phyloP scores from a whole-genome alignment of 75 land plant species.

The Gnetum montanum region DNA sequence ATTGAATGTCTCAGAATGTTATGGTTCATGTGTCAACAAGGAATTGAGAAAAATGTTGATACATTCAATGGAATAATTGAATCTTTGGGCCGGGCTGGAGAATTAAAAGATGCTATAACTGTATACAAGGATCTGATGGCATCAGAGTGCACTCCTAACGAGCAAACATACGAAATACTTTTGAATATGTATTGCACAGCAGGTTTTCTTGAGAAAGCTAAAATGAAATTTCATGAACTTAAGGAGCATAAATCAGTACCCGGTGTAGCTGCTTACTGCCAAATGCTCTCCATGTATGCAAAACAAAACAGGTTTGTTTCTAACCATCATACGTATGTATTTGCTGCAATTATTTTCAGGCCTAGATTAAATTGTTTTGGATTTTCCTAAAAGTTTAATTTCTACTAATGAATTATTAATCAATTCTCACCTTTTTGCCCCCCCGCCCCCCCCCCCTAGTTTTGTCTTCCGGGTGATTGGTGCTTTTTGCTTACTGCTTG shows the following conservation, averaged over 20 bases:
- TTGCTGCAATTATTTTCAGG: not conserved
- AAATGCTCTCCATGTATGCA: slow-evolving; percentile 79
- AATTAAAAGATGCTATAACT: slow-evolving; percentile 63
- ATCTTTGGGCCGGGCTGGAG: slow-evolving; percentile 66
- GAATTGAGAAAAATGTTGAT: slow-evolving; percentile 32
- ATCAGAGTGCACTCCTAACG: slow-evolving; percentile 46
- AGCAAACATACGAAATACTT: slow-evolving; percentile 65
- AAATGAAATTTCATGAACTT: slow-evolving; percentile 69
- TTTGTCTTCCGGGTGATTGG: too few relatives aligned
- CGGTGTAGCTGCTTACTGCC: slow-evolving; percentile 57
- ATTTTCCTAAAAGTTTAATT: too few relatives aligned
- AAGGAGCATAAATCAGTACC: slow-evolving; percentile 51
- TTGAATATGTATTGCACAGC: slow-evolving; percentile 75
- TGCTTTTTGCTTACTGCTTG: too few relatives aligned
- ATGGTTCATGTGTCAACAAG: slow-evolving; percentile 46
- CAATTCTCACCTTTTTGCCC: too few relatives aligned
- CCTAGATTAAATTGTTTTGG: too few relatives aligned
- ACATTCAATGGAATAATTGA: slow-evolving; percentile 87
- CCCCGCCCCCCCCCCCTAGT: too few relatives aligned
- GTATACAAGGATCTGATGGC: slow-evolving; percentile 66
- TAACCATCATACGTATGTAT: not conserved
- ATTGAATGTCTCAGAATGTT: slow-evolving; percentile 48
- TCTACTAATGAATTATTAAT: too few relatives aligned
- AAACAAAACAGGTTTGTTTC: slow-evolving; percentile 58
- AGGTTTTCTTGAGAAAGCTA: slow-evolving; percentile 82